Evolutionary conservation across 257 asterid genomes (phyloP), one percentile per base, ranked within the genome.

Genomic region (Anisodus tanguticus): DNA sequence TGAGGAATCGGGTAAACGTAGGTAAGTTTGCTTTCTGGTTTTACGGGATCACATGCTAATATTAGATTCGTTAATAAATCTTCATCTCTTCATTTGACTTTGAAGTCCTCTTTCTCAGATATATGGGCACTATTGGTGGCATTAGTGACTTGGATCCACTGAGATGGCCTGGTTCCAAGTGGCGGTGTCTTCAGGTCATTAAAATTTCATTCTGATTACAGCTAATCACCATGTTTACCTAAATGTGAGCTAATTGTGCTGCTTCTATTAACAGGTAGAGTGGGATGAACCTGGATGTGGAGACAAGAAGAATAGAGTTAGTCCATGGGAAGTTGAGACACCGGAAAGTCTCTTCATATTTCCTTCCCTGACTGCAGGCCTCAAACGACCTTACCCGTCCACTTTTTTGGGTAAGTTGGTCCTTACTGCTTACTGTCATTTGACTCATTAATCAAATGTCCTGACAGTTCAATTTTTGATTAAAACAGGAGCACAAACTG

Each of bases 251-350:
- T 76, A 13, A 76, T 51, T 76, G 47, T 1, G 35, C 35, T 1
- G 35, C 68, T 49, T 76, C n/a, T 51, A 41, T 69, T 54, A 80
- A 88, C 92, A 95, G 98, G 98, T 93, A 0, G 99, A 95, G 82
- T 95, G 99, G 99, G 99, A 95, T 69, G 99, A 95, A 87, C 94
- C 97, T 15, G 98, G 98, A n/a, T 95, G 97, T 51, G 93, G 92
- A 8, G 97, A 95, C 83, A 95, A 91, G 91, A 93, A 91, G 87
- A 95, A 88, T 59, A 85, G 99, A 91, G 99, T 95, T 57, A 86
- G 92, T 87, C 99, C 99, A 6, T 95, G 99, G 99, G 99, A 94
- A 83, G 92, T 95, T 10, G 99, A 95, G 87, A 95, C 99, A 59
- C 99, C 99, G 9, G 99, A 95, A 91, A 94, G 98, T 82, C 95